Percentiles rank a stretch among this genome's conserved stretches.
Evolutionary conservation across 768 basidiomycete species (phyloP).

Genomic region (Boletus rubescentipes): DNA sequence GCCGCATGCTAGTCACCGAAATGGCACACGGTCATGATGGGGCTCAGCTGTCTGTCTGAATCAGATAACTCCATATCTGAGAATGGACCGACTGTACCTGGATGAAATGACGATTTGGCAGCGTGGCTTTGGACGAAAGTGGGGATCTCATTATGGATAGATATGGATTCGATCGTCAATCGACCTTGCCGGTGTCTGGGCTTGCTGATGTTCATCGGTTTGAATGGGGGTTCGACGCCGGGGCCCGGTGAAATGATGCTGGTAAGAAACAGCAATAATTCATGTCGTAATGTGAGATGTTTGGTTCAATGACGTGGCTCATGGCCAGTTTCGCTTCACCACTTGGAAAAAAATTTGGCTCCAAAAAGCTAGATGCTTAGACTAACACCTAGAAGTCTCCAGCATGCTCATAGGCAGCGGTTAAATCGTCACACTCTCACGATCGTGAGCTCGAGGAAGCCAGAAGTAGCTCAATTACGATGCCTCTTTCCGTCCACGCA

Average conservation of each 20-base stretch:
- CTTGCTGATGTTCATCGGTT: background rate
- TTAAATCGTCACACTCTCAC: background rate
- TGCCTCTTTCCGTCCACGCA: background rate
- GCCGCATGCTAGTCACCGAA: background rate
- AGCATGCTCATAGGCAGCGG: background rate
- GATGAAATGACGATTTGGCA: background rate
- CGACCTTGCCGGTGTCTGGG: background rate
- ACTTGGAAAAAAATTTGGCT: background rate
- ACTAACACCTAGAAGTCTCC: conserved; percentile 1
- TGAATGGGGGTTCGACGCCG: background rate
- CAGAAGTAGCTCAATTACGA: conserved; percentile 1
- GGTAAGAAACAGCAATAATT: no score
- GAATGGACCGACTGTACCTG: background rate
- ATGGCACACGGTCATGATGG: background rate
- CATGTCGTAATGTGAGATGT: no score
- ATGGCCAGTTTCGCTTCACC: no score
- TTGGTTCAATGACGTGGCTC: no score
- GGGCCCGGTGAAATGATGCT: background rate
- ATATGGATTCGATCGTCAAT: background rate
- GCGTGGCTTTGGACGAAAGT: background rate
- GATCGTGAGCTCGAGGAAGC: background rate
- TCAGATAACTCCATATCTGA: conserved; percentile 3
- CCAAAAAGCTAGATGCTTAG: conserved; percentile 6
- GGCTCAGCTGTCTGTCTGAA: background rate
- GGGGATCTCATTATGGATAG: background rate